Evolutionary conservation across 345 rosid genomes (phyloP).

Genomic region (Mercurialis annua): DNA sequence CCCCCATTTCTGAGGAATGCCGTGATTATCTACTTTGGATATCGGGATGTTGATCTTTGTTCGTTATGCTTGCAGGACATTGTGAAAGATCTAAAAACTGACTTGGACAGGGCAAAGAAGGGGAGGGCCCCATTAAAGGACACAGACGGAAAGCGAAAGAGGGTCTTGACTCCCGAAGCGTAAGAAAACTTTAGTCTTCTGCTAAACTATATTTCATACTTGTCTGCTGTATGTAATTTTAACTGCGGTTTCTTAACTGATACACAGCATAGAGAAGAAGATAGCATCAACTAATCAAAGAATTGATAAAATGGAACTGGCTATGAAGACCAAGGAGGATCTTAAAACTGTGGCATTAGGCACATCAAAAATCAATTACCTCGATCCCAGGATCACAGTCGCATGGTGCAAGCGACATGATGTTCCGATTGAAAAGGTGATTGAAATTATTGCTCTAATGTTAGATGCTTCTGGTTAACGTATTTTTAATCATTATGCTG

Average conservation of each 20-base stretch:
- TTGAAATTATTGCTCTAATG: background rate
- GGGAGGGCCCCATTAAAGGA: conserved; percentile 85
- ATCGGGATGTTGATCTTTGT: conserved; percentile 22
- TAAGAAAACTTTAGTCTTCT: conserved; percentile 34
- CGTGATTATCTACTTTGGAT: too few species aligned
- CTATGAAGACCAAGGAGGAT: conserved; percentile 76
- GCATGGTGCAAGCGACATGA: conserved; percentile 99
- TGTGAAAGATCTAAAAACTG: conserved; percentile 60
- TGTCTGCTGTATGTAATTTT: background rate
- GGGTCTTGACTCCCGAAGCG: conserved; percentile 77
- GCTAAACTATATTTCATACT: background rate
- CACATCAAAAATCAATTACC: conserved; percentile 91
- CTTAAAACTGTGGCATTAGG: conserved; percentile 92
- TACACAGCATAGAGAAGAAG: conserved; percentile 82
- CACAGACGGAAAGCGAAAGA: conserved; percentile 80
- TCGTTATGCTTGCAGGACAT: conserved; percentile 40
- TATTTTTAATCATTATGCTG: background rate
- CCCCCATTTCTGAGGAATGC: background rate
- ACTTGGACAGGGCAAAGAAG: conserved; percentile 77
- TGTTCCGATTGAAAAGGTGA: conserved; percentile 97
- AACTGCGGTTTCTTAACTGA: conserved; percentile 11
- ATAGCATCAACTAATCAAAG: conserved; percentile 51
- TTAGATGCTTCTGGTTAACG: background rate
- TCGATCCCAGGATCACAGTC: conserved; percentile 95
- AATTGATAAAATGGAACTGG: conserved; percentile 76